Percentiles rank a stretch among this genome's conserved stretches.
These are phyloP conservation scores for Salpingoeca rosetta DNA, from an alignment of 78 protist species.

Conservation along the genomic window DNA sequence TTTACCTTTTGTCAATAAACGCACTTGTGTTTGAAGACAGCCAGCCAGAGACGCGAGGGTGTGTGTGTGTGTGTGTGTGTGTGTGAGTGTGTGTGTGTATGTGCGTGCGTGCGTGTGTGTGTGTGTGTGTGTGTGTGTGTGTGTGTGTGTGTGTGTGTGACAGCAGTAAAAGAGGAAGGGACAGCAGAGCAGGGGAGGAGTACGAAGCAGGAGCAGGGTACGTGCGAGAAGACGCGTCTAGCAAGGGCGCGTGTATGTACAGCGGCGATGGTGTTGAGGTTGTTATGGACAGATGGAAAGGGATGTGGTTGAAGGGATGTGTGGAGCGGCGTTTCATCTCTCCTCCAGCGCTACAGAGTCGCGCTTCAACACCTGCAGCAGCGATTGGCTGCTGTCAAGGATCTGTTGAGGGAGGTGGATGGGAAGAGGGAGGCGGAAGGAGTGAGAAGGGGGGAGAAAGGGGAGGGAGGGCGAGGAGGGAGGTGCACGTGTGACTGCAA, in stretches of 20 bases:
- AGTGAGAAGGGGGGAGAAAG: neutral
- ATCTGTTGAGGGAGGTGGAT: constrained; percentile 10
- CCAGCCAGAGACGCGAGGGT: neutral
- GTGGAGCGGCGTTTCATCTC: neutral
- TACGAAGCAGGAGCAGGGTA: no score
- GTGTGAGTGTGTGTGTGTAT: neutral
- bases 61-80: neutral
- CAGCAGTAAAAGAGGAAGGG: no score
- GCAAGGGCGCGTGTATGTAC: no score
- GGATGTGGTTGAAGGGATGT: no score
- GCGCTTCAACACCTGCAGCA: constrained; percentile 50
- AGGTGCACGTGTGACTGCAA: constrained; percentile 15
- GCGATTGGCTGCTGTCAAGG: constrained; percentile 42
- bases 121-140: no score
- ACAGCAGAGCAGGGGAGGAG: no score
- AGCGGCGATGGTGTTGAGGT: no score
- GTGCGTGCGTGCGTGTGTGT: neutral
- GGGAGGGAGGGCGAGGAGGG: neutral
- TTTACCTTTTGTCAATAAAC: no score
- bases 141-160: no score
- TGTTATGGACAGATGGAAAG: no score
- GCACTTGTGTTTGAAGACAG: no score
- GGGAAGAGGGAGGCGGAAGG: neutral
- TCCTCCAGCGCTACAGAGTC: constrained; percentile 9
- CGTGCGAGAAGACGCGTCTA: no score